A percentile compares a stretch with the other conserved stretches of the same genome.
phyloP scores from a whole-genome alignment of 345 rosid genomes.

The Gossypium australe region DNA sequence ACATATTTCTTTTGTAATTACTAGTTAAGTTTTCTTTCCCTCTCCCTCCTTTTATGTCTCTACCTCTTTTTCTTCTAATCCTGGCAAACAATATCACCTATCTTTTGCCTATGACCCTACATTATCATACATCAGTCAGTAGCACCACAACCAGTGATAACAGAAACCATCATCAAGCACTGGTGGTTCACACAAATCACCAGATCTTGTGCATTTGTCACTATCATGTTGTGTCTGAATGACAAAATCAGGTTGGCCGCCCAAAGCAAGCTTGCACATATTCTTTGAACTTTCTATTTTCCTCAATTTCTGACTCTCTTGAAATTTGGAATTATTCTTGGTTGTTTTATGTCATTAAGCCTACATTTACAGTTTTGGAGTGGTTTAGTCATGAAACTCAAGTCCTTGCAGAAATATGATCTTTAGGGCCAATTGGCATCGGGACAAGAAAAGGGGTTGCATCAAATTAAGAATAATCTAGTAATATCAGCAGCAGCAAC shows the following conservation, averaged over 20 bases:
- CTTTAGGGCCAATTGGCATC: background rate
- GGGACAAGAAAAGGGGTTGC: background rate
- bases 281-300: too few relatives aligned
- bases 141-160: background rate
- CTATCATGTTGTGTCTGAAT: too few relatives aligned
- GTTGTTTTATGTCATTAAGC: too few relatives aligned
- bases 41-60: background rate
- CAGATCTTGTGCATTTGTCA: background rate
- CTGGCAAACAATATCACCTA: background rate
- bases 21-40: background rate
- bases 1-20: background rate
- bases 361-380: too few relatives aligned
- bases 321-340: too few relatives aligned
- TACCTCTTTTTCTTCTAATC: background rate
- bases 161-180: background rate
- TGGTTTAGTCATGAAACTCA: too few relatives aligned
- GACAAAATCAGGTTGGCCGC: too few relatives aligned
- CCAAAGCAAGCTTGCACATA: too few relatives aligned
- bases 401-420: background rate
- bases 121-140: background rate
- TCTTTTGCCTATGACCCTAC: background rate
- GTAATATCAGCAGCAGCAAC: background rate
- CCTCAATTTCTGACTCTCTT: too few relatives aligned
- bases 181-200: background rate
- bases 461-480: background rate